phyloP scores from a whole-genome alignment of 495 filamentous ascomycete genomes.

The Friedmanniomyces simplex region DNA sequence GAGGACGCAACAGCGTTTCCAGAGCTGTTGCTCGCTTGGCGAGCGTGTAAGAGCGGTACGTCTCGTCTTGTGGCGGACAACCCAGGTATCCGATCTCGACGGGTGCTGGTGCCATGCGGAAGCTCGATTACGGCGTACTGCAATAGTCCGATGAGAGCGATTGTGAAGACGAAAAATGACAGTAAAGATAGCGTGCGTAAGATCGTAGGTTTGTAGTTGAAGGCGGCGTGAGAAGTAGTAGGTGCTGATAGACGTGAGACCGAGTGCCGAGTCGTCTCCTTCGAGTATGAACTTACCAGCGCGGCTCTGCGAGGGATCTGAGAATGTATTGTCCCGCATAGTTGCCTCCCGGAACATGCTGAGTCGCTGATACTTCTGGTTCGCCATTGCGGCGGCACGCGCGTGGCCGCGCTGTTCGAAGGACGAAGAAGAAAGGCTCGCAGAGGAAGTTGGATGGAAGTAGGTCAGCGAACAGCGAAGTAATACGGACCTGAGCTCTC shows the following conservation, averaged over 20 bases:
- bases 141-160: constrained; percentile 7
- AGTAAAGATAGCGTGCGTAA: constrained; percentile 6
- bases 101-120: not conserved
- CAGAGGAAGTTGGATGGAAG: no score
- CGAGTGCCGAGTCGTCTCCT: not conserved
- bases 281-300: not conserved
- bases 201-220: constrained; percentile 12
- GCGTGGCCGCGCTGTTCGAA: no score
- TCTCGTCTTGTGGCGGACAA: not conserved
- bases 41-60: not conserved
- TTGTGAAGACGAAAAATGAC: constrained; percentile 1
- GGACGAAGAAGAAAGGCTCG: no score
- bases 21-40: not conserved
- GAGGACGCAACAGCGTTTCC: not conserved
- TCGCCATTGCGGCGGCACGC: not conserved
- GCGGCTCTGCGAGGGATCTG: not conserved
- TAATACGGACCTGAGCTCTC: no score
- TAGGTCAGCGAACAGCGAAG: no score
- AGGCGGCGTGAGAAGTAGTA: not conserved
- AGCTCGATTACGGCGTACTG: constrained; percentile 5
- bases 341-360: constrained; percentile 8
- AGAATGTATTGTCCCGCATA: not conserved
- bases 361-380: not conserved
- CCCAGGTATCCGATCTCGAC: not conserved
- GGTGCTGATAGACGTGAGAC: not conserved